Percentiles rank a stretch among this genome's conserved stretches.
Conservation (phyloP, 192 early-diverging fungal species). For the Coemansia brasiliensis region DNA sequence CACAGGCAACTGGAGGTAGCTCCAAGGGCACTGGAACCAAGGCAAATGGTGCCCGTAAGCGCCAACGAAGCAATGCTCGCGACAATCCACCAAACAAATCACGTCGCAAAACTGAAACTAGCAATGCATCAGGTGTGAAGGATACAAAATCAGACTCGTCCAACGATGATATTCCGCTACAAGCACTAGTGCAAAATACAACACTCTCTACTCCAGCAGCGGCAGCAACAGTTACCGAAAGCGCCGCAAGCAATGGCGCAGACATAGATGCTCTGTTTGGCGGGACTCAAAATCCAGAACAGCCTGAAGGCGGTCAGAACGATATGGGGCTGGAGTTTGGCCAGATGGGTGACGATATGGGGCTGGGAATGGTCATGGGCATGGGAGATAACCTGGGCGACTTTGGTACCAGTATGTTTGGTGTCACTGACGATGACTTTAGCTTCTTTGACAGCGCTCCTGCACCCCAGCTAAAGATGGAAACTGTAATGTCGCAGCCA, state of each 20-base stretch:
- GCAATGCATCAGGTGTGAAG: not conserved
- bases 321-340: conserved; percentile 19
- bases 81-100: conserved; percentile 28
- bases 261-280: conserved; percentile 48
- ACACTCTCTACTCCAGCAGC: conserved; percentile 1
- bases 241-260: not conserved
- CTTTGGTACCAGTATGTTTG: conserved; percentile 42
- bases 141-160: conserved; percentile 13
- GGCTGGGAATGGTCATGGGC: conserved; percentile 35
- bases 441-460: conserved; percentile 50
- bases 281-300: conserved; percentile 1
- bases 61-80: conserved; percentile 43
- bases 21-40: not conserved
- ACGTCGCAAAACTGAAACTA: conserved; percentile 28
- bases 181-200: conserved; percentile 12
- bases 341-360: conserved; percentile 33
- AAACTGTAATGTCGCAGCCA: not conserved
- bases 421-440: conserved; percentile 55
- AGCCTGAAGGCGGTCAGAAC: conserved; percentile 10
- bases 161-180: conserved; percentile 30
- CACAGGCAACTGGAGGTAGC: not conserved
- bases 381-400: conserved; percentile 34
- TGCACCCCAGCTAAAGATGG: conserved; percentile 20
- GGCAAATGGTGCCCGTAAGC: conserved; percentile 31
- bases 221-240: not conserved